Conservation (phyloP, 495 filamentous ascomycete species). For the Clavariopsis aquatica region DNA sequence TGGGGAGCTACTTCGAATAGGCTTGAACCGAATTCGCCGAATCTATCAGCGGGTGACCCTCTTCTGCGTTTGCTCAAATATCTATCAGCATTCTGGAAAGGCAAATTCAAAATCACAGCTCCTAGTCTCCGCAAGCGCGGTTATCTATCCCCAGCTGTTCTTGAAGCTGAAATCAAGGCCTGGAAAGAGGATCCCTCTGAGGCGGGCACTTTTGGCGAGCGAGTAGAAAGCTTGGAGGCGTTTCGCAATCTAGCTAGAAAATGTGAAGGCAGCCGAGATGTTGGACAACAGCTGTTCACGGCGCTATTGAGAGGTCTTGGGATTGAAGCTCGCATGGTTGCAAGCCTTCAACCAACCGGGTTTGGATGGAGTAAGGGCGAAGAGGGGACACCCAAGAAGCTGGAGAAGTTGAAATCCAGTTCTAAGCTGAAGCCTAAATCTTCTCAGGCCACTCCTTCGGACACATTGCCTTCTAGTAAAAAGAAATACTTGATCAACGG, state of each 20-base stretch:
- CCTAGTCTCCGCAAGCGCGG: conserved; percentile 87
- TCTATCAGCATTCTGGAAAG: conserved; percentile 82
- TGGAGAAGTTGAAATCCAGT: conserved; percentile 36
- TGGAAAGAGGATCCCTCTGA: conserved; percentile 66
- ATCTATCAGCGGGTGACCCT: conserved; percentile 80
- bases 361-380: conserved; percentile 91
- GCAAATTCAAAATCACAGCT: conserved; percentile 72
- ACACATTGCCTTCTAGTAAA: background rate
- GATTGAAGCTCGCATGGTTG: conserved; percentile 76
- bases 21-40: conserved; percentile 67
- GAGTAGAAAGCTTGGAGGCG: conserved; percentile 61
- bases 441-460: background rate
- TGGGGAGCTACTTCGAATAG: conserved; percentile 71
- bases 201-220: conserved; percentile 69
- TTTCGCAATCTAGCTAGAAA: conserved; percentile 68
- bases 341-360: conserved; percentile 81
- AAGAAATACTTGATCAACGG: conserved; percentile 2
- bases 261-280: conserved; percentile 81
- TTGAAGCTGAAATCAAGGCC: conserved; percentile 66
- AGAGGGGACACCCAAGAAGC: conserved; percentile 53
- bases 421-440: conserved; percentile 1
- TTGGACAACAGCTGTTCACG: conserved; percentile 88
- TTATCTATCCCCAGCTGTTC: conserved; percentile 68
- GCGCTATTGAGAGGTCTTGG: conserved; percentile 81
- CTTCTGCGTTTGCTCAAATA: conserved; percentile 74